Evolutionary conservation across 495 filamentous ascomycete genomes (phyloP), one percentile per base, ranked within the genome.

Genomic region (Penicillium simplicissimum): DNA sequence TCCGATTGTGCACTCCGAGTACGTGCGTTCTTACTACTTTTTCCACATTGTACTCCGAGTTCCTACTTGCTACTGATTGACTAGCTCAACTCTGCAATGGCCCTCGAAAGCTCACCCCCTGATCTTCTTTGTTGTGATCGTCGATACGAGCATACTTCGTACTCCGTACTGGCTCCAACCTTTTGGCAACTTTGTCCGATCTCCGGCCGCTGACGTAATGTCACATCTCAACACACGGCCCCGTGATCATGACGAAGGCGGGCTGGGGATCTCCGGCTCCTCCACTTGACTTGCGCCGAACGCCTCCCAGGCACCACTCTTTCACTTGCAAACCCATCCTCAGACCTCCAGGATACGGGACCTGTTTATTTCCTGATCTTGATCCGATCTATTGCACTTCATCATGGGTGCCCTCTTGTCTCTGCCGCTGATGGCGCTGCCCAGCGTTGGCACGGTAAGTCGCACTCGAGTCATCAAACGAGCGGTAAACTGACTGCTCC

Each of bases 321-420:
- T 42, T 36, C 17, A 33, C 28, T 31, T 36, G 23, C 33, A 19
- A 36, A 33, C 57, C 37, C 25, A 37, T 21, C 28, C 21, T 25
- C 14, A 31, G 35, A 37, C 34, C 15, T 36, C 37, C 21, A 52
- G 45, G n/a, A 8, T 23, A 15, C 57, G 55, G n/a, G 25, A 13
- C n/a, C 38, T 23, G n/a, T 14, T n/a, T 48, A 15, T 17, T 17
- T 3, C 15, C 48, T 51, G 40, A 19, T 38, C 17, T 35, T 34
- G 13, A 31, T 34, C 42, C 36, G 37, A 17, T 6, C 8, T 0
- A 10, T 5, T 5, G 47, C 28, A 51, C 51, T 23, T 48, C 38
- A 62, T 35, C n/a, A 78, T 98, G 95, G 95, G 95, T 65, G 95
- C 92, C 57, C 81, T 96, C 65, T 82, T 98, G 37, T 97, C 94